Conservation (phyloP, 1,284 basidiomycete genomes). For the Ustilago shanxiensis region DNA sequence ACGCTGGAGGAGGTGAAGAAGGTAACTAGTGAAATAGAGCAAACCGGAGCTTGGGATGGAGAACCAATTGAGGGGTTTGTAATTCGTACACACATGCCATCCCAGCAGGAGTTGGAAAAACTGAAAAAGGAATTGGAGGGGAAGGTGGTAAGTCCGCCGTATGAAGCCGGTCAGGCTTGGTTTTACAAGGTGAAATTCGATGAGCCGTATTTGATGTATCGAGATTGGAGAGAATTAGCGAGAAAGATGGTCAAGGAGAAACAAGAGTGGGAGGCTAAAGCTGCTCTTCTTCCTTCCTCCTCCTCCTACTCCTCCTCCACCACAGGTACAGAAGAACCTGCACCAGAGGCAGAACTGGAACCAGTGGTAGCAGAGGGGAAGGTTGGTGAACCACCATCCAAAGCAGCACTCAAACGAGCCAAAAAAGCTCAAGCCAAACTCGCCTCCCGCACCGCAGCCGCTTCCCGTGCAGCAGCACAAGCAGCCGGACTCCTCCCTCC, state of each 20-base stretch:
- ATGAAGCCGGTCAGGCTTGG: slow-evolving; percentile 81
- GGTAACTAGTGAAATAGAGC: slow-evolving; percentile 80
- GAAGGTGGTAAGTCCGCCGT: slow-evolving; percentile 56
- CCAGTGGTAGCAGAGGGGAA: background rate
- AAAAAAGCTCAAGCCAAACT: slow-evolving; percentile 26
- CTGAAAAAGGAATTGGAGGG: background rate
- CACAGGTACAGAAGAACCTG: background rate
- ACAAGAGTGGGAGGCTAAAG: slow-evolving; percentile 44
- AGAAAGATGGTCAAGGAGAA: slow-evolving; percentile 73
- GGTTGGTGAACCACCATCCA: slow-evolving; percentile 8
- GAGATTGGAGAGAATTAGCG: slow-evolving; percentile 96
- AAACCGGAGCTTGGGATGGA: slow-evolving; percentile 82
- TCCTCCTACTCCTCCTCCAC: background rate
- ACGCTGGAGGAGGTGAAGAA: slow-evolving; percentile 79
- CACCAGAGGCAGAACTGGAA: background rate
- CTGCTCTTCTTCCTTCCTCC: background rate
- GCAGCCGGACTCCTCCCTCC: slow-evolving; percentile 43
- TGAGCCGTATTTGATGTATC: slow-evolving; percentile 98
- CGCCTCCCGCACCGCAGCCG: slow-evolving; percentile 1
- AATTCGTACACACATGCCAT: slow-evolving; percentile 73
- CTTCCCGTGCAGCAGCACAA: slow-evolving; percentile 17
- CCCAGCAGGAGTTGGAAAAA: slow-evolving; percentile 68
- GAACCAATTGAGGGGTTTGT: slow-evolving; percentile 96
- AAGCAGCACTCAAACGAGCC: slow-evolving; percentile 37
- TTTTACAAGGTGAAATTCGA: slow-evolving; percentile 99